Base-by-base conservation (phyloP, 2,329 filamentous ascomycete species). In the Incumbomyces lentus region DNA sequence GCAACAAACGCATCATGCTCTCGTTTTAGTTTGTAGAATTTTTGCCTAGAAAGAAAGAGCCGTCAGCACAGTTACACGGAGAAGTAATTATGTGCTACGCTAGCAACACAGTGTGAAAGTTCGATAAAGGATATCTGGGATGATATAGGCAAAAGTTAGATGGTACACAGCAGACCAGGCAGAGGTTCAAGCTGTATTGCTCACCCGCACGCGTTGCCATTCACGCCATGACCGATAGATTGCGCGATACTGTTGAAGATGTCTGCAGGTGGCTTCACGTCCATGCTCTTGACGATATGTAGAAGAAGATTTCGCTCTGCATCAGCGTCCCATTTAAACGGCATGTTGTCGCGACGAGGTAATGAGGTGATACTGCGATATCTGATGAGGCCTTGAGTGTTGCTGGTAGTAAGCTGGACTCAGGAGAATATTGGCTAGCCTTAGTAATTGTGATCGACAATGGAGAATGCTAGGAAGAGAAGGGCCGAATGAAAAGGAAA, bases 11-110 rank as follows among this genome's bases (percentile, higher is more conserved):
- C 49, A 29, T 55, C 55, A 7, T 51, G 44, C 26, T 55, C 55
- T 29, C 47, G 52, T 51, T 55, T 57, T 7, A 57, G 44, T 43
- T 55, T 57, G 52, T 55, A 57, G 52, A 55, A 57, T 31, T 54
- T 55, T 38, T 57, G 55, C 13, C 55, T 57, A 14, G 11, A 16
- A 46, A 19, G 11, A 33, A 10, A 13, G 34, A 43, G n/a, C 29
- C 40, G 45, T 56, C 48, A 55, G 50, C 36, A 22, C 14, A 33
- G 3, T 42, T 29, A 32, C 18, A 37, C 33, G 19, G 16, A 32
- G 40, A 44, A 36, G 11, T 40, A 26, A 16, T n/a, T 17, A 13
- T 34, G n/a, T 40, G 32, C 19, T 34, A 22, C 6, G 2, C 14
- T 40, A 10, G 6, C n/a, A 40, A 38, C n/a, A n/a, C n/a, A n/a